Evolutionary conservation across 2,329 filamentous ascomycete genomes (phyloP), one percentile per base, ranked within the genome.

Genomic region (Tolypocladium capitatum): DNA sequence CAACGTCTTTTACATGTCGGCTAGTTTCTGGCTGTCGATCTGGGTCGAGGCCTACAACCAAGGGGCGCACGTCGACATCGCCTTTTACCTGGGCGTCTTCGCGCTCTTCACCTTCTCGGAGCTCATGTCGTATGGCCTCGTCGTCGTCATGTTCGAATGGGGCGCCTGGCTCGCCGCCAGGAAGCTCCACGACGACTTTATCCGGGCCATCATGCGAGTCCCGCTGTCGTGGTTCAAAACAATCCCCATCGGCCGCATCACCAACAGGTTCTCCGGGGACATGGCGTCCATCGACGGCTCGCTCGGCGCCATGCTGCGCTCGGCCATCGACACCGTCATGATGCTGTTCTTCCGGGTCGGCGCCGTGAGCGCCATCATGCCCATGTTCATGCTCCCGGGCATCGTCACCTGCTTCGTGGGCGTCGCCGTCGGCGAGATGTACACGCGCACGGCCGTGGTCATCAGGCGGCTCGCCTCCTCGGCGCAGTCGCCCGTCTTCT

Each of bases 201-300:
- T 79, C 41, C 64, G 62, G 13, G 69, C 73, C 18, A 64, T 80
- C 18, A 66, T 80, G 62, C 64, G 66, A 24, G 76, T 76, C 4
- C 72, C 76, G 1, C 63, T 80, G 10, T 69, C 72, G 4, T 80
- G 76, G 76, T 79, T 75, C 54, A 75, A 76, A 56, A 60, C 71
- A 43, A 68, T 75, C 1, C 70, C 75, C 0, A 67, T 74, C 16
- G 72, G 75, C 13, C 69, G 75, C 36, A 68, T 76, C 48, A 68
- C 73, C 47, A 77, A 78, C 54, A 70, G 76, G 13, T 76, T 79
- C 52, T 73, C 73, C 1, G 73, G 75, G 33, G 76, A 80, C 50
- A 76, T 78, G 58, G 66, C 68, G n/a, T 75, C 75, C 0, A 67
- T 80, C 46, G 76, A 80, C 52, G 69, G 66, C 8, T 55, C 62